phyloP scores from a whole-genome alignment of 495 filamentous ascomycete genomes.

The Acidiella bohemica region DNA sequence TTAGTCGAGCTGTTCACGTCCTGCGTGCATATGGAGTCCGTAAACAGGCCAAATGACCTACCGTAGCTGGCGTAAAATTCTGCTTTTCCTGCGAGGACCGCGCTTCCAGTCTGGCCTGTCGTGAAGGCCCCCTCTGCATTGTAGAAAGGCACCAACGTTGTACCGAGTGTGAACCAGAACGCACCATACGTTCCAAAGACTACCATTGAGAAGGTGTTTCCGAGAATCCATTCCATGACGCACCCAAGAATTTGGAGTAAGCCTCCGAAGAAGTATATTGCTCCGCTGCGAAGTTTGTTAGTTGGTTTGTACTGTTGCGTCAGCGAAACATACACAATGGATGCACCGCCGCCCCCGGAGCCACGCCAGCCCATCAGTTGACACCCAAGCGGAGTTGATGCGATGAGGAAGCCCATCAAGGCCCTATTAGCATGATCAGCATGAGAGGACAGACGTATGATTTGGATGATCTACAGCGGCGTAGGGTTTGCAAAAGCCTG shows the following conservation, averaged over 20 bases:
- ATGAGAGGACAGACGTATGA: background rate
- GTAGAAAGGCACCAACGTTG: conserved; percentile 43
- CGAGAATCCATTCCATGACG: conserved; percentile 48
- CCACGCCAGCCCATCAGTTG: conserved; percentile 58
- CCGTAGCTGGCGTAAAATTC: conserved; percentile 25
- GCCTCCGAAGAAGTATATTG: conserved; percentile 63
- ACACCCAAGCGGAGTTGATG: conserved; percentile 45
- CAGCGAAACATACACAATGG: conserved; percentile 38
- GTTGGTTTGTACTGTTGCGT: no score
- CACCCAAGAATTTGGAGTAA: conserved; percentile 48
- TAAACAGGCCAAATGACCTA: conserved; percentile 7
- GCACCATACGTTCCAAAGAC: conserved; percentile 45
- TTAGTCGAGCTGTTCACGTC: no score
- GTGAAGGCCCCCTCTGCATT: conserved; percentile 37
- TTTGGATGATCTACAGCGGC: conserved; percentile 36
- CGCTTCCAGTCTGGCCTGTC: conserved; percentile 21
- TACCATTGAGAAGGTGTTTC: conserved; percentile 58
- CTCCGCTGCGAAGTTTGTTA: no score
- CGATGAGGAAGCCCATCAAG: conserved; percentile 49
- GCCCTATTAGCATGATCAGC: background rate
- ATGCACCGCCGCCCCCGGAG: conserved; percentile 47
- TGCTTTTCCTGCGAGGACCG: conserved; percentile 6
- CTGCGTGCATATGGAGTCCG: no score
- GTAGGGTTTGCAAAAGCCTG: conserved; percentile 56
- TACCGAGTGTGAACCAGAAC: conserved; percentile 43